Evolutionary conservation across 1,139 yeast species (phyloP).

Genomic region (Protomyces gravidus): DNA sequence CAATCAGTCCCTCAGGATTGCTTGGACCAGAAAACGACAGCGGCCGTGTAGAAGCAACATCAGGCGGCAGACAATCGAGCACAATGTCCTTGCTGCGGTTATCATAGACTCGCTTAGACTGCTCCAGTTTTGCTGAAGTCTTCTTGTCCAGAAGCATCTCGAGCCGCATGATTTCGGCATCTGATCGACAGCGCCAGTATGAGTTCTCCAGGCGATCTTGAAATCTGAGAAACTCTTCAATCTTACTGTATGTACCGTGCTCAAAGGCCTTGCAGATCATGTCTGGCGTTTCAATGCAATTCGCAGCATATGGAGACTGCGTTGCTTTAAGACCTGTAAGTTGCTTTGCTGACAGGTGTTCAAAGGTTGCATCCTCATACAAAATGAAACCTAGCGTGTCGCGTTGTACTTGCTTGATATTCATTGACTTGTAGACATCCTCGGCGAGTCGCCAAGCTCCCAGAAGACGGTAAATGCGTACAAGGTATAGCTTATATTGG

Average conservation of each 20-base stretch:
- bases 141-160: slow-evolving; percentile 17
- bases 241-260: slow-evolving; percentile 54
- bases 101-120: neutral
- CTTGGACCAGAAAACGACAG: neutral
- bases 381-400: slow-evolving; percentile 67
- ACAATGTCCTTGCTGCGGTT: neutral
- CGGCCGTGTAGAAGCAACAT: neutral
- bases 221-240: slow-evolving; percentile 58
- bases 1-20: neutral
- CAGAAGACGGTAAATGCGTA: slow-evolving; percentile 57
- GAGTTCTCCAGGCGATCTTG: slow-evolving; percentile 34
- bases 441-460: slow-evolving; percentile 55
- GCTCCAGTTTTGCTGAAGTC: neutral
- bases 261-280: slow-evolving; percentile 52
- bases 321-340: slow-evolving; percentile 9
- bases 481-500: slow-evolving; percentile 64
- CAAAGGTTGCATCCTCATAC: slow-evolving; percentile 40
- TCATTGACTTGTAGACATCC: slow-evolving; percentile 52
- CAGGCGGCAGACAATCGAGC: neutral
- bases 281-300: slow-evolving; percentile 50
- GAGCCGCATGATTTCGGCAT: neutral
- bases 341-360: slow-evolving; percentile 33
- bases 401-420: slow-evolving; percentile 70
- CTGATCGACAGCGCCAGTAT: slow-evolving; percentile 26
- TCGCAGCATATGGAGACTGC: slow-evolving; percentile 49